Conservation (phyloP, 2,329 filamentous ascomycete genomes). For the Aschersonia sp. region DNA sequence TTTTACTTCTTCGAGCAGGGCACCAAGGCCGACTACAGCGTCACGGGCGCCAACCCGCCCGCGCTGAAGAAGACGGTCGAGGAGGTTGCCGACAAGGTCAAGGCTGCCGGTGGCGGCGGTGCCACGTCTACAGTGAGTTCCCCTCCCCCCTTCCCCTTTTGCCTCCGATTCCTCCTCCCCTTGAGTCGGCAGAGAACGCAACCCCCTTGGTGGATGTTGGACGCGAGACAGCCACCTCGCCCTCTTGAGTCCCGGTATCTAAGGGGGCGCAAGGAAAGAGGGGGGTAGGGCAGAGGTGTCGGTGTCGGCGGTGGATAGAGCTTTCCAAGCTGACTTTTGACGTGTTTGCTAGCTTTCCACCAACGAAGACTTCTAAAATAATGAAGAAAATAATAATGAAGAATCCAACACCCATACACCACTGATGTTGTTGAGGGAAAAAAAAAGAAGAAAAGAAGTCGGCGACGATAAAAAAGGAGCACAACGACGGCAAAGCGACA, state of each 20-base stretch:
- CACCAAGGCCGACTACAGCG: constrained; percentile 24
- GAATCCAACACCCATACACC: too few relatives aligned
- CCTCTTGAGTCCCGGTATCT: not conserved
- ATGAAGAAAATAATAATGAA: too few relatives aligned
- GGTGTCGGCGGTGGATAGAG: not conserved
- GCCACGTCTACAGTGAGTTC: not conserved
- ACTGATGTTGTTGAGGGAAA: too few relatives aligned
- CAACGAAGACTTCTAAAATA: too few relatives aligned
- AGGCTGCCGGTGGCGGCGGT: constrained; percentile 8
- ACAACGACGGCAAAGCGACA: too few relatives aligned
- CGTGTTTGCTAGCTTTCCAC: not conserved
- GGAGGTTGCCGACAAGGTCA: constrained; percentile 11
- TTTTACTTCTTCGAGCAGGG: constrained; percentile 46
- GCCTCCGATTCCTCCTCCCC: too few relatives aligned
- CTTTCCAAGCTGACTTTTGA: too few relatives aligned
- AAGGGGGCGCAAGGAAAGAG: not conserved
- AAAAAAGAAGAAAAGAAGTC: too few relatives aligned
- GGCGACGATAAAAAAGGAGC: too few relatives aligned
- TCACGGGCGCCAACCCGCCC: constrained; percentile 23
- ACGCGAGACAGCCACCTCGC: not conserved
- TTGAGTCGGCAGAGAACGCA: too few relatives aligned
- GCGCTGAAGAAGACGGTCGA: constrained; percentile 16
- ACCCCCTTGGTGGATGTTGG: too few relatives aligned
- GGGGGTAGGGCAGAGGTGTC: not conserved
- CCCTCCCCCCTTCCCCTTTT: too few relatives aligned